These are phyloP conservation scores for Leccinum aurantiacum DNA, from an alignment of 768 basidiomycete species.

Conservation along the genomic window DNA sequence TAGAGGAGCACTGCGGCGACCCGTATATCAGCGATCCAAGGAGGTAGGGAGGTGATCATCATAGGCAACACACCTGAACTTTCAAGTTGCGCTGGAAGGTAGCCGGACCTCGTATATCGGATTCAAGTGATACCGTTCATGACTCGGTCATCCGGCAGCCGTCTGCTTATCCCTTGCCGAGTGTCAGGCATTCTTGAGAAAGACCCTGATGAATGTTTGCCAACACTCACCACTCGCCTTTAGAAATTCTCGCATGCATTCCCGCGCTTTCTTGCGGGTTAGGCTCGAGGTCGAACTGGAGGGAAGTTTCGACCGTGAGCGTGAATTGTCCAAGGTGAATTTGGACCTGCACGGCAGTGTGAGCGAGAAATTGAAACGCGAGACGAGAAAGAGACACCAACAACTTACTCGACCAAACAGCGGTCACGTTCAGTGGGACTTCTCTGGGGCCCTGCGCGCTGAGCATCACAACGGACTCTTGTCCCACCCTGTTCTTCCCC, in stretches of 20 bases:
- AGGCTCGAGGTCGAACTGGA: slow-evolving; percentile 56
- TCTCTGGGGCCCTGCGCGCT: slow-evolving; percentile 59
- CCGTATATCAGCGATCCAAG: not conserved
- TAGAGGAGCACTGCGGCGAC: slow-evolving; percentile 57
- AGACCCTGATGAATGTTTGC: not conserved
- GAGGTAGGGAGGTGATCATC: slow-evolving; percentile 27
- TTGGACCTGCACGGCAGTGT: slow-evolving; percentile 32
- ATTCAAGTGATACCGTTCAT: slow-evolving; percentile 62
- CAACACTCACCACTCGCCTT: slow-evolving; percentile 68
- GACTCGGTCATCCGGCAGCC: slow-evolving; percentile 69
- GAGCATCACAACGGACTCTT: slow-evolving; percentile 44
- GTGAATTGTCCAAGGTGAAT: slow-evolving; percentile 63
- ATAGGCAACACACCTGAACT: slow-evolving; percentile 51
- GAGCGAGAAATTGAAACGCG: not conserved
- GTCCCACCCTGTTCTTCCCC: not conserved
- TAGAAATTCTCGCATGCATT: slow-evolving; percentile 71
- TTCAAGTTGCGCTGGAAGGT: slow-evolving; percentile 39
- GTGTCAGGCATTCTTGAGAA: not conserved
- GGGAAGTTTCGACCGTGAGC: slow-evolving; percentile 61
- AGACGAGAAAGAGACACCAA: not conserved
- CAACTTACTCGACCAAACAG: slow-evolving; percentile 81
- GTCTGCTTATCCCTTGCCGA: slow-evolving; percentile 49
- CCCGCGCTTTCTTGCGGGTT: slow-evolving; percentile 90
- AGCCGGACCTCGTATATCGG: slow-evolving; percentile 66
- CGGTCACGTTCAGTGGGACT: slow-evolving; percentile 68